These are phyloP conservation scores for Penicillium psychrofluorescens DNA, from an alignment of 495 filamentous ascomycete genomes.

Conservation along the genomic window DNA sequence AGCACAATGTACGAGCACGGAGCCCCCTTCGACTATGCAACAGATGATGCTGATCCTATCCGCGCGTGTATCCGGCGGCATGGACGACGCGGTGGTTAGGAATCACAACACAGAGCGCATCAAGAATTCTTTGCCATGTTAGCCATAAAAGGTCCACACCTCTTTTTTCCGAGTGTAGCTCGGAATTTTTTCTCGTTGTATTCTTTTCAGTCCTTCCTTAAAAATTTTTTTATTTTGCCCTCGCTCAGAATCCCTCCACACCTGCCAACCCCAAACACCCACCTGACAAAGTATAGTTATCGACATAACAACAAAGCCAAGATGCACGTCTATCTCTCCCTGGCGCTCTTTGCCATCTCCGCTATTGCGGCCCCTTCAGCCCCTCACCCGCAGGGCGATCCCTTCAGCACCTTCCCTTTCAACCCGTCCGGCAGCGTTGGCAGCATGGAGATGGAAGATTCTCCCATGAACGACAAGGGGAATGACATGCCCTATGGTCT, in stretches of 20 bases:
- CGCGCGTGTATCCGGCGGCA: constrained; percentile 7
- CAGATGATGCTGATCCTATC: constrained; percentile 10
- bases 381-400: constrained; percentile 3
- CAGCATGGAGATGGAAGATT: constrained; percentile 3
- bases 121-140: background rate
- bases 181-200: constrained; percentile 3
- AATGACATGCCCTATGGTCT: no score
- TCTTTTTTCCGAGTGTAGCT: constrained; percentile 3
- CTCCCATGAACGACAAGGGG: no score
- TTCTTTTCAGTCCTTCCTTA: constrained; percentile 10
- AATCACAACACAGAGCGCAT: constrained; percentile 9
- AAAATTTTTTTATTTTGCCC: no score
- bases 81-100: constrained; percentile 7
- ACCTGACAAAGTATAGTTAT: no score
- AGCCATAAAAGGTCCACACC: constrained; percentile 13
- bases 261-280: no score
- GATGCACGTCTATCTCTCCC: constrained; percentile 18
- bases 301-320: background rate
- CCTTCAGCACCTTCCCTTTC: constrained; percentile 16
- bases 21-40: constrained; percentile 10
- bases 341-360: constrained; percentile 16
- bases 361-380: constrained; percentile 14
- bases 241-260: no score
- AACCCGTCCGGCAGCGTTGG: constrained; percentile 7
- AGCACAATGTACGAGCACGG: no score